These are phyloP conservation scores for Achaetomiella virescens DNA, from an alignment of 495 filamentous ascomycete genomes.

Conservation along the genomic window DNA sequence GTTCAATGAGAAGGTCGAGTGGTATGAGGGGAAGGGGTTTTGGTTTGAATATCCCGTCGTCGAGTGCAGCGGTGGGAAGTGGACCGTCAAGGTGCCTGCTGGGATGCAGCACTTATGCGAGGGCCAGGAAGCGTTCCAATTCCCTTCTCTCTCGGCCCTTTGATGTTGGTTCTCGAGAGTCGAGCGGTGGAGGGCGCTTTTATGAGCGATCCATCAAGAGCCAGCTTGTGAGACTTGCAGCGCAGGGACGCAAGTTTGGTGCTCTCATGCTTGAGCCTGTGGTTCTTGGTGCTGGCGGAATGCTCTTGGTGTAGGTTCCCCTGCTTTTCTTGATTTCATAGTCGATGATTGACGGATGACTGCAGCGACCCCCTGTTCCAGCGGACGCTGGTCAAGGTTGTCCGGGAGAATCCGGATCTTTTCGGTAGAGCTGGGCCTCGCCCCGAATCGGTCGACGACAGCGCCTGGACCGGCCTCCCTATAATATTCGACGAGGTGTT, in stretches of 20 bases:
- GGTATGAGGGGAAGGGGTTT: constrained; percentile 66
- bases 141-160: constrained; percentile 47
- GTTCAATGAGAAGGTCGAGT: constrained; percentile 70
- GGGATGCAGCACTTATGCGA: constrained; percentile 41
- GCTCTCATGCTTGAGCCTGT: constrained; percentile 70
- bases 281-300: constrained; percentile 69
- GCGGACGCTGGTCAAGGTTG: constrained; percentile 53
- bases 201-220: constrained; percentile 55
- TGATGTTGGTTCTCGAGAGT: constrained; percentile 46
- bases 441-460: neutral
- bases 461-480: constrained; percentile 61
- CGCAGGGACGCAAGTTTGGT: constrained; percentile 60
- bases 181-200: constrained; percentile 30
- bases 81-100: constrained; percentile 53
- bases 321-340: neutral
- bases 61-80: constrained; percentile 54
- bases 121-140: constrained; percentile 35
- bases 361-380: constrained; percentile 72
- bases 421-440: constrained; percentile 28
- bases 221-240: constrained; percentile 43
- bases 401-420: constrained; percentile 50
- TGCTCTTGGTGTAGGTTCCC: constrained; percentile 60
- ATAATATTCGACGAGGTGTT: constrained; percentile 78
- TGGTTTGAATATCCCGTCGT: constrained; percentile 73
- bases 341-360: constrained; percentile 14